phyloP scores from a whole-genome alignment of 495 filamentous ascomycete genomes.

The Penicillium flavigenum region DNA sequence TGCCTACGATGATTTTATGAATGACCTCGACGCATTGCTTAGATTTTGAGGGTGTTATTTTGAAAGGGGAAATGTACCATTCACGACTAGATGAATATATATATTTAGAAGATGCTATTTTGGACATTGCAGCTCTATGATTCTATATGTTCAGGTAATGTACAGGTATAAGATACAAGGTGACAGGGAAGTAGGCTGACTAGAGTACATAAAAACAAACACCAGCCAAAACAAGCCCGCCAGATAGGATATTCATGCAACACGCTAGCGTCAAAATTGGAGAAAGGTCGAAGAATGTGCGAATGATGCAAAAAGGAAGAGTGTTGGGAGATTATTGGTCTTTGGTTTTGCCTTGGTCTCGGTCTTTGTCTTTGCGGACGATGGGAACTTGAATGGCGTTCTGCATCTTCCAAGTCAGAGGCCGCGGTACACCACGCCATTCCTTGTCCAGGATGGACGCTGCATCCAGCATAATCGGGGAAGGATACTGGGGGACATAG shows the following conservation, averaged over 20 bases:
- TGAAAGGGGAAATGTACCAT: neutral
- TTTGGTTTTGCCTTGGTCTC: neutral
- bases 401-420: slow-evolving; percentile 32
- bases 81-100: neutral
- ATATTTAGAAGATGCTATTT: neutral
- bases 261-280: slow-evolving; percentile 18
- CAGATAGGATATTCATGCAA: slow-evolving; percentile 25
- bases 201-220: slow-evolving; percentile 7
- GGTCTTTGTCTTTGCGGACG: neutral
- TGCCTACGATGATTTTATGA: slow-evolving; percentile 2
- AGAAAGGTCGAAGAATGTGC: slow-evolving; percentile 1
- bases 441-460: slow-evolving; percentile 31
- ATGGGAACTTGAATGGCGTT: slow-evolving; percentile 35
- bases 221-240: slow-evolving; percentile 16
- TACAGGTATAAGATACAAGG: slow-evolving; percentile 12
- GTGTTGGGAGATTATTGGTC: neutral
- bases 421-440: slow-evolving; percentile 29
- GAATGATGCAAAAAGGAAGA: neutral
- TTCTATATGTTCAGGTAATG: slow-evolving; percentile 14
- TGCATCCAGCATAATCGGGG: slow-evolving; percentile 38
- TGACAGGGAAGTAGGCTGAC: neutral
- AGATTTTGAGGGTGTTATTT: slow-evolving; percentile 9
- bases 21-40: slow-evolving; percentile 16
- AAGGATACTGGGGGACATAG: slow-evolving; percentile 22
- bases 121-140: slow-evolving; percentile 4